Base-by-base conservation (phyloP, 2,329 filamentous ascomycete genomes). In the Xylariaceae sp. region DNA sequence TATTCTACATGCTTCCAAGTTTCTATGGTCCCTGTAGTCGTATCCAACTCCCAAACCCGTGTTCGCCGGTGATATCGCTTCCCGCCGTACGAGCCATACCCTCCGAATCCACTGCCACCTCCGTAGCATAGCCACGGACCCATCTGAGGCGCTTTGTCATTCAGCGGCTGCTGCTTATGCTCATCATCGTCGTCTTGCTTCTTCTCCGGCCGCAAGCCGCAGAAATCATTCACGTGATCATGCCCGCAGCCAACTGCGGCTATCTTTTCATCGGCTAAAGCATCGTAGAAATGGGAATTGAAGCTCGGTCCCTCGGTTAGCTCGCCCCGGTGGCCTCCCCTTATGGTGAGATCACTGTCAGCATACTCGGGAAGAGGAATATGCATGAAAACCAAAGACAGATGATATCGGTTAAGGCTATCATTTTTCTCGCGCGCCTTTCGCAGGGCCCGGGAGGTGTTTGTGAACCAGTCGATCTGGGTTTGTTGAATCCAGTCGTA, bases 171-270 rank as follows among this genome's bases (percentile, higher is more conserved):
- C n/a, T n/a, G n/a, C n/a, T n/a, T n/a, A n/a, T n/a, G n/a, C n/a
- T n/a, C n/a, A n/a, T 5, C 24, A 10, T 35, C 5, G 24, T 27
- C 8, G 27, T 2, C 11, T 30, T 5, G 6, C 5, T 18, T 27
- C 8, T 51, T 63, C 21, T 62, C 60, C 62, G 60, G 67, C 49
- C 67, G 59, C 46, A 65, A 53, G 63, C 55, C 68, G 46, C 66
- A 70, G 58, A 70, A 70, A 47, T 70, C 68, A 52, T 70, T 70
- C 18, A 67, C 65, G 40, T 69, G 66, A 51, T 70, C 67, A 52
- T 70, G 67, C n/a, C 65, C 67, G 48, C 64, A 69, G 35, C 67
- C 65, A 43, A 70, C 24, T 53, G 67, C 67, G 30, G 53, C 39
- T 47, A 69, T 46, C 13, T 61, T 65, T 57, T 55, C 66, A 59